Evolutionary conservation across 2,329 filamentous ascomycete species (phyloP).

Genomic region (Pseudocercospora cruenta): DNA sequence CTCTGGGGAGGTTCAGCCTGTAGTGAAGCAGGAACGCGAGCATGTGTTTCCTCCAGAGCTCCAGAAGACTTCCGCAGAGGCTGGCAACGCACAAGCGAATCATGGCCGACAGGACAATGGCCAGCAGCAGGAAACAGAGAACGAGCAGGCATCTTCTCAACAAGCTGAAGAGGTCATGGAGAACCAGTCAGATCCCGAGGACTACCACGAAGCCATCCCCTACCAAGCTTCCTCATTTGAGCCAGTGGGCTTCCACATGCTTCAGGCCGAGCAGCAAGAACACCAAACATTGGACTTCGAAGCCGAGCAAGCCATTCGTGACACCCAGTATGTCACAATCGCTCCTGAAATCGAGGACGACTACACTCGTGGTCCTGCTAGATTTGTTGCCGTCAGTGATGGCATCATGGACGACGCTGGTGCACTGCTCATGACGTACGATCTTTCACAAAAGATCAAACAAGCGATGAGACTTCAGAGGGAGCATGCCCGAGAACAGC

Average conservation of each 20-base stretch:
- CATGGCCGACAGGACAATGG: too few relatives aligned
- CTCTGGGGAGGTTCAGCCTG: neutral
- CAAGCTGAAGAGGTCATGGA: too few relatives aligned
- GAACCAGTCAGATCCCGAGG: too few relatives aligned
- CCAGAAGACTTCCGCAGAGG: too few relatives aligned
- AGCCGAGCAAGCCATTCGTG: neutral
- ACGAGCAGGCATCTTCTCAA: too few relatives aligned
- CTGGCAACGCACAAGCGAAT: too few relatives aligned
- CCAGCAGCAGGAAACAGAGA: neutral
- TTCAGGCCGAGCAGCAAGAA: neutral
- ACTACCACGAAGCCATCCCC: too few relatives aligned
- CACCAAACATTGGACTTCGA: neutral
- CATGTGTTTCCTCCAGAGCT: neutral
- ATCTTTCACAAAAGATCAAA: conserved; percentile 12
- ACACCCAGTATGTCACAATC: conserved; percentile 1
- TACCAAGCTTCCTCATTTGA: too few relatives aligned
- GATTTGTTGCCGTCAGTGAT: conserved; percentile 5
- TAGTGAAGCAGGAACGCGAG: neutral
- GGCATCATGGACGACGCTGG: conserved; percentile 3
- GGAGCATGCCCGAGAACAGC: neutral
- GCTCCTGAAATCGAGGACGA: neutral
- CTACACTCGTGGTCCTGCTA: conserved; percentile 5
- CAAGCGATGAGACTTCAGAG: neutral
- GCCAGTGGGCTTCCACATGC: too few relatives aligned
- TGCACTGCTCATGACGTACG: conserved; percentile 7